Conservation (phyloP, 805 yeast species). For the Ogataea methanolica region DNA sequence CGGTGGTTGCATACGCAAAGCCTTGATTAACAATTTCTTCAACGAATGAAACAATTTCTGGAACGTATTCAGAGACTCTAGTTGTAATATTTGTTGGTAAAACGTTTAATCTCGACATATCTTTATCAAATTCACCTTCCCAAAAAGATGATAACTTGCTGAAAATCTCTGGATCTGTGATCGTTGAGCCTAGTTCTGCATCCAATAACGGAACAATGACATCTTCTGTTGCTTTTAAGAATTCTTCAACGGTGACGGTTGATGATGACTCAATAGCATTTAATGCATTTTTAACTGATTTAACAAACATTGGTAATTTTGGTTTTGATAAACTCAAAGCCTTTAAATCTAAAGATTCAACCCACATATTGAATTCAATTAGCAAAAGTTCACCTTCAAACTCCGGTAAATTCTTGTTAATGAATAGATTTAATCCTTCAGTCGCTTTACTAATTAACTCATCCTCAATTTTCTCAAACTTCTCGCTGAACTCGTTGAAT, state of each 20-base stretch:
- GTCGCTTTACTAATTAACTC: conserved; percentile 37
- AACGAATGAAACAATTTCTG: conserved; percentile 83
- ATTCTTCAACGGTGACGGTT: conserved; percentile 28
- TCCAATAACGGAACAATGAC: conserved; percentile 74
- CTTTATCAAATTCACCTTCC: conserved; percentile 81
- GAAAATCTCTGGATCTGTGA: conserved; percentile 83
- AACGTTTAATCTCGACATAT: conserved; percentile 83
- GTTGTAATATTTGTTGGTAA: conserved; percentile 82
- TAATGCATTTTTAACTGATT: conserved; percentile 53
- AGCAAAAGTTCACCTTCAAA: conserved; percentile 20
- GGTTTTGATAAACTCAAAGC: conserved; percentile 56
- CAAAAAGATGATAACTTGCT: conserved; percentile 78
- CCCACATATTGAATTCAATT: conserved; percentile 49
- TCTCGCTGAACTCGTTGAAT: conserved; percentile 53
- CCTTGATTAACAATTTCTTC: conserved; percentile 71
- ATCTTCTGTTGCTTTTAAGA: conserved; percentile 58
- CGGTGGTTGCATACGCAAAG: conserved; percentile 75
- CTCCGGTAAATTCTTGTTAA: conserved; percentile 51
- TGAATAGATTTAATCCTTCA: conserved; percentile 44
- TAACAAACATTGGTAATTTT: conserved; percentile 81
- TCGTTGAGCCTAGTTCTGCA: conserved; percentile 61
- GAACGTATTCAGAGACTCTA: conserved; percentile 92
- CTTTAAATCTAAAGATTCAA: conserved; percentile 41
- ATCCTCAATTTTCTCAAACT: conserved; percentile 27
- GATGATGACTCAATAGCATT: conserved; percentile 34